Evolutionary conservation across 306 rosid genomes (phyloP).

Genomic region (Acacia melanoxylon): DNA sequence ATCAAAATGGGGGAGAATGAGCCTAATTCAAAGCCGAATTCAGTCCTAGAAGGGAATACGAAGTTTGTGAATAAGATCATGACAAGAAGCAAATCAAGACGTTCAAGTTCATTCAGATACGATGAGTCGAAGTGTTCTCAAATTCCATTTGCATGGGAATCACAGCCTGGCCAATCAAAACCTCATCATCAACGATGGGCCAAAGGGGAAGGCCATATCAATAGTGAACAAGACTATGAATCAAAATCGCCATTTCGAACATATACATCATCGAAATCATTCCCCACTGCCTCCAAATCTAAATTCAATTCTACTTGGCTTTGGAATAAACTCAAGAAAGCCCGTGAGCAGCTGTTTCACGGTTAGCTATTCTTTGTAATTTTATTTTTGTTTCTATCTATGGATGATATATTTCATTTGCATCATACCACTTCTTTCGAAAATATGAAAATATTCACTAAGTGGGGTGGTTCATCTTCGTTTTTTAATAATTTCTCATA

Average conservation of each 20-base stretch:
- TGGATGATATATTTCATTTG: no score
- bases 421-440: no score
- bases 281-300: not conserved
- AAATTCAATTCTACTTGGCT: not conserved
- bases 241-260: not conserved
- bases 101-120: not conserved
- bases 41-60: not conserved
- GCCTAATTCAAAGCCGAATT: not conserved
- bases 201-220: not conserved
- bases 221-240: not conserved
- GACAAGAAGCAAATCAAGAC: not conserved
- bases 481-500: no score
- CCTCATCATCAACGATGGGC: not conserved
- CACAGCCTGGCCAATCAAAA: not conserved
- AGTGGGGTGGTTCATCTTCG: no score
- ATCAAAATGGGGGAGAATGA: not conserved
- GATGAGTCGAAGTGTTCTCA: not conserved
- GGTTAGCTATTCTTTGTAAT: not conserved
- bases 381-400: no score
- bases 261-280: not conserved
- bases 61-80: not conserved
- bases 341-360: not conserved
- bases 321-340: not conserved
- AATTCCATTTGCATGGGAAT: conserved; percentile 6
- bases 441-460: no score